These are phyloP conservation scores for Sphaceloma murrayae DNA, from an alignment of 2,329 filamentous ascomycete species.

Conservation along the genomic window DNA sequence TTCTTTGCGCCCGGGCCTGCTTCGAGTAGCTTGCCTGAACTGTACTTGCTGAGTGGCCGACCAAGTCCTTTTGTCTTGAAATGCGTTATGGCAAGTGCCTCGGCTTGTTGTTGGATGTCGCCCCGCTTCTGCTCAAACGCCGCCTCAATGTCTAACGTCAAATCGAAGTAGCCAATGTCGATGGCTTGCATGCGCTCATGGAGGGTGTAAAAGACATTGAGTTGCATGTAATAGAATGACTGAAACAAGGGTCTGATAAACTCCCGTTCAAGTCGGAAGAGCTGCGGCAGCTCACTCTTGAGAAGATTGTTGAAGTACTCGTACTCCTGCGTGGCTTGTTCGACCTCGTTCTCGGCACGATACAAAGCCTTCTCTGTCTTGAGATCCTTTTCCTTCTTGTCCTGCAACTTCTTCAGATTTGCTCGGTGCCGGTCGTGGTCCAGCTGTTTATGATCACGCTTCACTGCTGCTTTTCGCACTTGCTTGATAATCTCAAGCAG, in stretches of 20 bases:
- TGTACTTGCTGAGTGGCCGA: conserved; percentile 28
- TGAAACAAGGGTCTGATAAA: conserved; percentile 97
- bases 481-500: conserved; percentile 90
- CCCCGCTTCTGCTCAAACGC: conserved; percentile 84
- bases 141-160: conserved; percentile 82
- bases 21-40: conserved; percentile 22
- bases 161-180: conserved; percentile 95
- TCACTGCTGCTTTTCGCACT: conserved; percentile 76
- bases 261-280: conserved; percentile 81
- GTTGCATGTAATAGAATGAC: conserved; percentile 99
- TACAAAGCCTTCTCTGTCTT: conserved; percentile 98
- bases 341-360: conserved; percentile 86
- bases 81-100: conserved; percentile 73
- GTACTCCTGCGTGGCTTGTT: conserved; percentile 87
- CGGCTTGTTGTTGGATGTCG: conserved; percentile 74
- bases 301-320: conserved; percentile 97
- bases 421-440: conserved; percentile 85
- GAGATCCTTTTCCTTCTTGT: conserved; percentile 91
- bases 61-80: conserved; percentile 67
- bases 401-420: conserved; percentile 83
- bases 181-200: conserved; percentile 97
- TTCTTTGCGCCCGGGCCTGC: conserved; percentile 10
- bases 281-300: conserved; percentile 87
- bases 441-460: conserved; percentile 94
- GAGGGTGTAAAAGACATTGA: conserved; percentile 97